These are phyloP conservation scores for Lolium rigidum DNA, from an alignment of 176 grass and related monocot species.

Conservation along the genomic window DNA sequence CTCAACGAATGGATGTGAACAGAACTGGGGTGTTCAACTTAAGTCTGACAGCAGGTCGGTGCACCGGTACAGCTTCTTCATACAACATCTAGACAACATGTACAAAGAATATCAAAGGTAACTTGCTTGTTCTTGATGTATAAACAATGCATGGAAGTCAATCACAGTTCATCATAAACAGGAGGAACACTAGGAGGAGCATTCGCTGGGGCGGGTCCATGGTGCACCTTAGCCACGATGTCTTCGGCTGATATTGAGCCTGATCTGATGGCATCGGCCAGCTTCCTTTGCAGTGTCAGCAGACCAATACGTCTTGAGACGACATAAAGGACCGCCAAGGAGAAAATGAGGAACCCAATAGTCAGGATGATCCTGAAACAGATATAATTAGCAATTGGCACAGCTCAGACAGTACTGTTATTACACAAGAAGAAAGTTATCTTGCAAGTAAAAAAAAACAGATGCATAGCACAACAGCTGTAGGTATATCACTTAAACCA, in stretches of 20 bases:
- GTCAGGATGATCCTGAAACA: constrained; percentile 72
- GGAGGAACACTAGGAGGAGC: constrained; percentile 25
- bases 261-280: constrained; percentile 76
- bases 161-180: constrained; percentile 75
- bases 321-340: constrained; percentile 63
- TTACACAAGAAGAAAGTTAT: not conserved
- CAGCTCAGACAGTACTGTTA: not conserved
- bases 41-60: not conserved
- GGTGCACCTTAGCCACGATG: constrained; percentile 41
- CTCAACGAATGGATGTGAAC: not conserved
- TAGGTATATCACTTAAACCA: not conserved
- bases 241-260: constrained; percentile 64
- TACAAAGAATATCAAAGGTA: not conserved
- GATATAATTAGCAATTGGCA: constrained; percentile 27
- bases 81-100: not conserved
- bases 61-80: not conserved
- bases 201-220: constrained; percentile 32
- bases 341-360: constrained; percentile 75
- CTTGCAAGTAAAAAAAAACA: not conserved
- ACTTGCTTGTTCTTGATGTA: constrained; percentile 4
- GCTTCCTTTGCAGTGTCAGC: constrained; percentile 80
- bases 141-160: not conserved
- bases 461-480: not conserved
- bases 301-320: constrained; percentile 72
- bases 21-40: not conserved